Evolutionary conservation across 2,329 filamentous ascomycete genomes (phyloP).

Genomic region (Colletotrichum sp.): DNA sequence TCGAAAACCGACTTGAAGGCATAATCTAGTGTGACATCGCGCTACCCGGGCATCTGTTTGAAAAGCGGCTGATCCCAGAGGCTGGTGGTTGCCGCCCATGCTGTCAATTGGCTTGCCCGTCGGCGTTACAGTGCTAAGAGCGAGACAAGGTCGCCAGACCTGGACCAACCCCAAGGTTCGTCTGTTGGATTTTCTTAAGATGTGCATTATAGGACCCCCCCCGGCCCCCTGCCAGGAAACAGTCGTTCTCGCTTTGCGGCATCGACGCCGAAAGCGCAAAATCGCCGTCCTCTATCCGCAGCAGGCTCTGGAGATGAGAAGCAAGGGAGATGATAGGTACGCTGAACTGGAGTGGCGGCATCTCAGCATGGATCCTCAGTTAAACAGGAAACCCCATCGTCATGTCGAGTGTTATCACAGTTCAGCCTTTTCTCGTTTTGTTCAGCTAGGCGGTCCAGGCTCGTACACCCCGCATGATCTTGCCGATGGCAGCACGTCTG

Average conservation of each 20-base stretch:
- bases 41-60: slow-evolving; percentile 3
- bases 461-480: not conserved
- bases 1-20: not conserved
- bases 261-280: not conserved
- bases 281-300: not conserved
- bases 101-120: not conserved
- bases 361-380: not conserved
- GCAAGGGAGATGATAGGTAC: not conserved
- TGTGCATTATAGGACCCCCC: slow-evolving; percentile 29
- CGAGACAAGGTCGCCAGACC: not conserved
- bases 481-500: no score
- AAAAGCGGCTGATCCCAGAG: not conserved
- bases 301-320: not conserved
- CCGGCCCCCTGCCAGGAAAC: not conserved
- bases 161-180: not conserved
- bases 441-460: not conserved
- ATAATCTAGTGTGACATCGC: slow-evolving; percentile 9
- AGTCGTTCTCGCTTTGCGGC: not conserved
- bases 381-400: not conserved
- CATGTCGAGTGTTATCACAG: not conserved
- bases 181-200: slow-evolving; percentile 30
- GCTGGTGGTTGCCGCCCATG: not conserved
- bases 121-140: slow-evolving; percentile 8
- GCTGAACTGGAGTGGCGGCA: not conserved
- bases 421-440: not conserved